phyloP scores from a whole-genome alignment of 352 stramenopile genomes.

The Globisporangium echinulatum region DNA sequence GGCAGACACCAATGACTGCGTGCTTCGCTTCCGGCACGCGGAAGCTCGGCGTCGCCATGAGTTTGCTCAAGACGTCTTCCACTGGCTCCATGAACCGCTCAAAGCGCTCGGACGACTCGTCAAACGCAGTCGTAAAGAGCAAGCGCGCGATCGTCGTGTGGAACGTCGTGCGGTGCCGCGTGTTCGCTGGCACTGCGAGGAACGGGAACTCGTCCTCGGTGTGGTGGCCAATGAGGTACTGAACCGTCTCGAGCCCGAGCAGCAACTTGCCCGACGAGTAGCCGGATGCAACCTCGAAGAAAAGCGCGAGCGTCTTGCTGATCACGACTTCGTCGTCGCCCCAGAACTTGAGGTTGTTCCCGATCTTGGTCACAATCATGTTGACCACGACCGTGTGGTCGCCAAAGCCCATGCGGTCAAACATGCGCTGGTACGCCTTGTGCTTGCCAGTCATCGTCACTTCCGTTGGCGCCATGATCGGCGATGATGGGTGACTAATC shows the following conservation, averaged over 20 bases:
- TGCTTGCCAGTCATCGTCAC: constrained; percentile 86
- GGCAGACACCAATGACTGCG: constrained; percentile 94
- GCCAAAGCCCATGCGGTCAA: constrained; percentile 95
- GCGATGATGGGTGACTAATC: constrained; percentile 26
- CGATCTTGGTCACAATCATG: constrained; percentile 98
- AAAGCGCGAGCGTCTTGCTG: constrained; percentile 93
- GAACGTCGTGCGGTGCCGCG: constrained; percentile 95
- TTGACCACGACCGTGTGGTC: constrained; percentile 97
- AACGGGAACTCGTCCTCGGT: constrained; percentile 97
- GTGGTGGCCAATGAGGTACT: constrained; percentile 96
- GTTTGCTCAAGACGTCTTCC: constrained; percentile 74
- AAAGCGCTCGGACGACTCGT: constrained; percentile 92
- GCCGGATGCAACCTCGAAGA: constrained; percentile 96
- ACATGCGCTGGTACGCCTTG: constrained; percentile 97
- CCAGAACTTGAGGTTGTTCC: constrained; percentile 99
- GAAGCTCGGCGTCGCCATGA: constrained; percentile 75
- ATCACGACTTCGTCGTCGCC: constrained; percentile 94
- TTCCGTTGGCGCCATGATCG: constrained; percentile 77
- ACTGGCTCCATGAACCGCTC: constrained; percentile 96
- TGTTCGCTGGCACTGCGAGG: constrained; percentile 90
- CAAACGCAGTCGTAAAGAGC: constrained; percentile 93
- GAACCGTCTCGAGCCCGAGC: constrained; percentile 94
- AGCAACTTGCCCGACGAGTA: constrained; percentile 97
- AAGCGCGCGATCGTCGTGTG: constrained; percentile 95
- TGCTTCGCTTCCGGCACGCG: constrained; percentile 71